phyloP scores from a whole-genome alignment of 2,329 filamentous ascomycete species.

The Gyromitra esculenta region DNA sequence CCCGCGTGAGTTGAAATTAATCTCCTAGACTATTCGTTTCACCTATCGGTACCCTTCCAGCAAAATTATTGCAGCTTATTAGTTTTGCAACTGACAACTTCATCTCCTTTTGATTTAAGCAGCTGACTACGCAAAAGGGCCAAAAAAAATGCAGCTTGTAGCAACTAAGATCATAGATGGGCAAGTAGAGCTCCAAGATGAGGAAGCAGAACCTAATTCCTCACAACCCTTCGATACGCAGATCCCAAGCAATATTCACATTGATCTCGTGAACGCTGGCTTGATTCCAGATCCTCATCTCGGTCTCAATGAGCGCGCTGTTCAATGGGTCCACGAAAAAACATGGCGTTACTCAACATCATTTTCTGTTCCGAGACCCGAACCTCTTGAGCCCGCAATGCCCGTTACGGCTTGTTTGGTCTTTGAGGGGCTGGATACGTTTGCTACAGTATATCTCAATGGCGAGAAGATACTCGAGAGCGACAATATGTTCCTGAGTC shows the following conservation, averaged over 20 bases:
- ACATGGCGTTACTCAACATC: conserved; percentile 74
- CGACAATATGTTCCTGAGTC: conserved; percentile 82
- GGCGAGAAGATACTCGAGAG: conserved; percentile 72
- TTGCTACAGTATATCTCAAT: conserved; percentile 76
- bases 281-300: conserved; percentile 75
- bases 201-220: not conserved
- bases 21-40: not conserved
- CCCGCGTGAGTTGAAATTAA: conserved; percentile 6
- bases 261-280: conserved; percentile 71
- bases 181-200: not conserved
- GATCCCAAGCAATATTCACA: conserved; percentile 72
- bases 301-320: conserved; percentile 76
- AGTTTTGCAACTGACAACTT: not conserved
- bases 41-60: conserved; percentile 9
- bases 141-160: conserved; percentile 9
- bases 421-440: conserved; percentile 83
- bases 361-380: conserved; percentile 62
- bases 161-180: conserved; percentile 15
- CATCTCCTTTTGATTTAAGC: not conserved
- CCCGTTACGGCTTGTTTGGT: conserved; percentile 66
- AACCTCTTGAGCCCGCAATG: conserved; percentile 26
- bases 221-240: not conserved
- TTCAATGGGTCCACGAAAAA: conserved; percentile 79
- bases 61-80: conserved; percentile 1
- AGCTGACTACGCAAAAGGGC: not conserved